Evolutionary conservation across 164 flowering plant species (phyloP), one percentile per base, ranked within the genome.

Genomic region (Piper betle): DNA sequence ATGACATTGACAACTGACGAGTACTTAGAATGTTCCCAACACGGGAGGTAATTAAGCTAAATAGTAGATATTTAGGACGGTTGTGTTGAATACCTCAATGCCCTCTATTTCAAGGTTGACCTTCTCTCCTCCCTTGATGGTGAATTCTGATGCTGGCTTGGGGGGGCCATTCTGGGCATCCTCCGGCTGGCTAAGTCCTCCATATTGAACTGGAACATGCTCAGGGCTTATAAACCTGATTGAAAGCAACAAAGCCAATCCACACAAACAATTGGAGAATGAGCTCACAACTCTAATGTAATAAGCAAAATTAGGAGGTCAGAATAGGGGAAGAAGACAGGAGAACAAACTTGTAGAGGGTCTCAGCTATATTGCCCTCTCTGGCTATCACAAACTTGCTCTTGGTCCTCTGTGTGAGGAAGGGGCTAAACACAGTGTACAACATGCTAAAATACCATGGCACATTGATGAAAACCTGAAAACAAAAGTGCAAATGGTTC

Each of bases 81-180:
- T 25, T 25, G 33, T 25, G 33, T 25, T 25, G 33, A 25, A 25
- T 25, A 25, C 33, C 33, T 25, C 33, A 25, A 25, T 25, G 33
- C 33, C 33, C 33, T 25, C 33, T 25, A 25, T 25, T 25, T 90
- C 97, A 3, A 94, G 84, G 75, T 90, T 88, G 37, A 90, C 99
- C 78, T 88, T 91, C 81, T 90, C 97, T 58, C 97, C 95, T 17
- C 95, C 99, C 69, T 86, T 88, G 62, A 91, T 84, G 1, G 84
- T 74, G 72, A 94, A 90, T 77, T 94, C 99, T 0, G 99, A 85
- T 1, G 97, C 99, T 2, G 97, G 92, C 72, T 88, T 86, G 17
- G 92, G 82, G 0, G 86, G 83, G 20, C 94, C 84, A 39, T 69
- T 70, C 65, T 83, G 79, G 68, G 70, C 60, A 62, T 84, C 91